These are phyloP conservation scores for Dothidotthia symphoricarpi DNA, from an alignment of 2,329 filamentous ascomycete genomes.

Conservation along the genomic window DNA sequence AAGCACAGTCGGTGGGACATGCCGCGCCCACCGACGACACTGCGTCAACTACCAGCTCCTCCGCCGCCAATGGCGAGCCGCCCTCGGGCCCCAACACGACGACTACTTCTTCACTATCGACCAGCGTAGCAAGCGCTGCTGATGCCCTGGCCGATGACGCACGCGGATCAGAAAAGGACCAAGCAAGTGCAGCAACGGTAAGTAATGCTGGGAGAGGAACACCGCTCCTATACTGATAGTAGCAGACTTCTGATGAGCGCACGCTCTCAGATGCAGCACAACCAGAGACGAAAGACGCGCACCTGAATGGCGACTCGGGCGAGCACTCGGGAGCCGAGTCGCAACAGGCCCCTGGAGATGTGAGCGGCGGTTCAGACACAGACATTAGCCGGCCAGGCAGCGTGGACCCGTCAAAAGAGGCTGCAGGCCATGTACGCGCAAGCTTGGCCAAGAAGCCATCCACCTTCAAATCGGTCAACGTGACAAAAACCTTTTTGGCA, in stretches of 20 bases:
- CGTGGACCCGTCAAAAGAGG: constrained; percentile 53
- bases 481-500: constrained; percentile 81
- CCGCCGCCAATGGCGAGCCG: constrained; percentile 51
- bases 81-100: constrained; percentile 39
- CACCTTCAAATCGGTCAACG: constrained; percentile 80
- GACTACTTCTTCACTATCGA: constrained; percentile 37
- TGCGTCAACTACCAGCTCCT: constrained; percentile 59
- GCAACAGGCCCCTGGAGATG: constrained; percentile 57
- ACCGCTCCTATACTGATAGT: constrained; percentile 16
- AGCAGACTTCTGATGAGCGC: constrained; percentile 14
- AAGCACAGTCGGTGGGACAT: constrained; percentile 66
- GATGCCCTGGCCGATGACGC: constrained; percentile 16
- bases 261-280: constrained; percentile 10
- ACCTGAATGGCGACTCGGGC: constrained; percentile 39
- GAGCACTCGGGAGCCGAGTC: constrained; percentile 36
- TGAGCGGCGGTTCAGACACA: constrained; percentile 73
- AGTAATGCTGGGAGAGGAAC: constrained; percentile 10
- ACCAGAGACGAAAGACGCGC: constrained; percentile 22
- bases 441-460: constrained; percentile 66
- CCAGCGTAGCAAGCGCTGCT: constrained; percentile 24
- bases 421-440: constrained; percentile 59
- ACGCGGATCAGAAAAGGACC: constrained; percentile 18
- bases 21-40: constrained; percentile 63
- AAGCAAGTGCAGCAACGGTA: constrained; percentile 20
- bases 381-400: constrained; percentile 63